Conservation (phyloP, 164 flowering plant species). For the Litsea cubeba region DNA sequence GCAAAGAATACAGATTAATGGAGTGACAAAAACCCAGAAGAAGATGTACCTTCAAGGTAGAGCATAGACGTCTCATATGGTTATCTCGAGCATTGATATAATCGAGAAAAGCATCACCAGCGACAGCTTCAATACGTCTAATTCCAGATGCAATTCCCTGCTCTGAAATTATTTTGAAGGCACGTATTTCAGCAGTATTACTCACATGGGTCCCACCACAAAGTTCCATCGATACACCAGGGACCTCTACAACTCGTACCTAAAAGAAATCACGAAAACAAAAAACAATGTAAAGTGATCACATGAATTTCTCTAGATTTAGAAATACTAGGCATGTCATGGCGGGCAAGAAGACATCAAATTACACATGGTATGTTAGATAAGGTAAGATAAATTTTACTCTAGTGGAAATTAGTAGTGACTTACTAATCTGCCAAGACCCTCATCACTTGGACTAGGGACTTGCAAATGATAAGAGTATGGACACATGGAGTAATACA, state of each 20-base stretch:
- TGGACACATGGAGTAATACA: no score
- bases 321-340: neutral
- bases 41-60: constrained; percentile 62
- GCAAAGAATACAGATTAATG: neutral
- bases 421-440: no score
- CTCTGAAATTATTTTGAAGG: constrained; percentile 85
- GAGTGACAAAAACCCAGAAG: constrained; percentile 1
- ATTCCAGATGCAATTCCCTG: constrained; percentile 95
- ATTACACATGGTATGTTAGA: neutral
- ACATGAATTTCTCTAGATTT: neutral
- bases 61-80: constrained; percentile 66
- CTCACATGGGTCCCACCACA: constrained; percentile 96
- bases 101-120: constrained; percentile 81
- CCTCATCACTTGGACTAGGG: no score
- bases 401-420: no score
- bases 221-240: constrained; percentile 95
- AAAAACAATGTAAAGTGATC: neutral
- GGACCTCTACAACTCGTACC: constrained; percentile 98
- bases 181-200: constrained; percentile 84
- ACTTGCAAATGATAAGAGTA: no score
- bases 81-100: constrained; percentile 58
- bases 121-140: constrained; percentile 91
- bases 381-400: no score
- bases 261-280: constrained; percentile 19
- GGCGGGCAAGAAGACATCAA: neutral